Evolutionary conservation across 106 monocot genomes (phyloP).

Genomic region (Dioscorea zingiberensis): DNA sequence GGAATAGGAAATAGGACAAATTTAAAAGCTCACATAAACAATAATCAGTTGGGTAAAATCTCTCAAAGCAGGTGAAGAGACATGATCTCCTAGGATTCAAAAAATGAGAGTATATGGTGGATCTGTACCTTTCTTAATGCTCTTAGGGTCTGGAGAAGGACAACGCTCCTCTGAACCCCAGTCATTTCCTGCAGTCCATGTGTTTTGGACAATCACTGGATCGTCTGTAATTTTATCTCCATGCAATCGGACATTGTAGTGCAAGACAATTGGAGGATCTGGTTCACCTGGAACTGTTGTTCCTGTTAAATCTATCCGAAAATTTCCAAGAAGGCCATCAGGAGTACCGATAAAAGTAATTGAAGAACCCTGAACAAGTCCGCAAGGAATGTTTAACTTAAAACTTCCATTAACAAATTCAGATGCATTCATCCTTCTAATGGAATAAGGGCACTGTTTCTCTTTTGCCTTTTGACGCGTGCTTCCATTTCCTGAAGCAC

Average conservation of each 20-base stretch:
- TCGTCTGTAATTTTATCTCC: conserved; percentile 92
- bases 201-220: conserved; percentile 96
- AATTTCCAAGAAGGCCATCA: conserved; percentile 69
- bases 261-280: conserved; percentile 77
- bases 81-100: too few species aligned
- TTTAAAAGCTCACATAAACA: too few species aligned
- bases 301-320: conserved; percentile 71
- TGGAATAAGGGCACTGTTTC: conserved; percentile 87
- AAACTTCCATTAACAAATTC: conserved; percentile 28
- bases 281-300: conserved; percentile 75
- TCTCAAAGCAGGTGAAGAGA: too few species aligned
- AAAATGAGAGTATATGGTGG: too few species aligned
- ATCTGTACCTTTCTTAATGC: conserved; percentile 47
- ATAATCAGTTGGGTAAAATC: too few species aligned
- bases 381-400: conserved; percentile 87
- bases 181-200: conserved; percentile 75
- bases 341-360: conserved; percentile 87
- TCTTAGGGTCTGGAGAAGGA: conserved; percentile 46
- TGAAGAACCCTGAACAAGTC: conserved; percentile 88
- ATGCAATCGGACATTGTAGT: conserved; percentile 81
- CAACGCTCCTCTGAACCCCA: conserved; percentile 97
- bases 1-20: too few species aligned
- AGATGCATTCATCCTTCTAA: conserved; percentile 76
- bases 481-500: conserved; percentile 32
- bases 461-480: conserved; percentile 26